Conservation (phyloP, 75 land plant species). For the Selaginella tamariscina region DNA sequence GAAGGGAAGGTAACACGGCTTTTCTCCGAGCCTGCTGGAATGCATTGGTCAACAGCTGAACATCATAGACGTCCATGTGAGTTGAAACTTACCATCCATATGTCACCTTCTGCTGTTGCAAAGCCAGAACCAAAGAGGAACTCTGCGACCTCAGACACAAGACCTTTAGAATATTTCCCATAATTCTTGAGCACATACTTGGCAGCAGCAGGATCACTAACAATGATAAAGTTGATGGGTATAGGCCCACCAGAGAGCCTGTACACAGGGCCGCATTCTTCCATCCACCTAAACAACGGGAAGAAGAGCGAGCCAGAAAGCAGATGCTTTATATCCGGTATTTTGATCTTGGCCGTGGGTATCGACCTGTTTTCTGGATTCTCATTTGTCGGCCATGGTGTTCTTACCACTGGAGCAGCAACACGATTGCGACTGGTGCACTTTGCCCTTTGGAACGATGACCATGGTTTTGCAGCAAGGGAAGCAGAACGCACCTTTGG, state of each 20-base stretch:
- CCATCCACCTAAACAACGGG: conserved; percentile 92
- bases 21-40: conserved; percentile 64
- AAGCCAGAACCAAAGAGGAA: conserved; percentile 94
- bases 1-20: conserved; percentile 93
- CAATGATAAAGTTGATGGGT: conserved; percentile 78
- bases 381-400: no score
- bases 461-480: no score
- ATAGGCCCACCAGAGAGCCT: conserved; percentile 68
- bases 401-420: no score
- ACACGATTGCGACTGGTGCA: no score
- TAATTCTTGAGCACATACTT: conserved; percentile 86
- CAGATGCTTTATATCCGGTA: conserved; percentile 80
- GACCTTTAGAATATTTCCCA: conserved; percentile 82
- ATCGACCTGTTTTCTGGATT: no score
- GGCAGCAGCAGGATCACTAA: conserved; percentile 91
- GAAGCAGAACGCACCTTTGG: no score
- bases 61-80: not conserved
- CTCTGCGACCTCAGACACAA: conserved; percentile 88
- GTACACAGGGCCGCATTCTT: conserved; percentile 69
- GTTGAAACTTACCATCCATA: conserved; percentile 59
- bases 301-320: conserved; percentile 90
- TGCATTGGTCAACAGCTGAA: not conserved
- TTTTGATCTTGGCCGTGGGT: conserved; percentile 59
- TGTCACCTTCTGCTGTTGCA: conserved; percentile 84
- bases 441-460: no score